Evolutionary conservation across 2,329 filamentous ascomycete genomes (phyloP), one percentile per base, ranked within the genome.

Genomic region (Podosphaera aphanis): DNA sequence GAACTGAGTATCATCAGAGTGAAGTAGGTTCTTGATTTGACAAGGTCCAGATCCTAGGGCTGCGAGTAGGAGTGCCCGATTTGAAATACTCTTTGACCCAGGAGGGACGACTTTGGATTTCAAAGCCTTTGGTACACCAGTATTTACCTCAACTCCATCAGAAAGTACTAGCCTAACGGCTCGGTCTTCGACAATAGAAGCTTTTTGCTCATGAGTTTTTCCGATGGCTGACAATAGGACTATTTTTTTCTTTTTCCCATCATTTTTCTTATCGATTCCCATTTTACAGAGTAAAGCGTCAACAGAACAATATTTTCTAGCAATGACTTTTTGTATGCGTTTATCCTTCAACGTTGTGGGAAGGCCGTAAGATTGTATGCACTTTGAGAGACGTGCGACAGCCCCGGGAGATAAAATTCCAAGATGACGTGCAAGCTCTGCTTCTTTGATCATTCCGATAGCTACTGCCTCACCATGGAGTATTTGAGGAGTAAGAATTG

Each of bases 221-320:
- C 90, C 90, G 58, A 98, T 93, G 11, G 81, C 81, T 0, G 85
- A 86, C 10, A 98, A 69, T 6, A 98, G 71, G 5, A 94, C 88
- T 51, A 98, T 81, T 64, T 93, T 95, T 69, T 98, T 98, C 62
- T 88, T 85, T 48, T 74, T 74, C 1, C 90, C 90, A 39, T 93
- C 82, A 53, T 98, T 98, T 68, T 98, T 98, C 71, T 98, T 98
- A 64, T 98, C 90, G 7, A 98, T 80, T 0, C 81, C 85, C 90
- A 98, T 98, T 60, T 93, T 93, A 52, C 79, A 71, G 47, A 98
- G 70, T 44, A 98, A 64, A 31, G 81, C 72, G 54, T 94, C 83
- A 2, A 94, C 83, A 0, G 82, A 79, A 59, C 90, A 98, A 52
- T 74, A 70, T 63, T 93, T 94, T 45, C 81, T 83, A 1, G 84